A percentile compares a stretch with the other conserved stretches of the same genome.
Conservation (phyloP, 2,329 filamentous ascomycete genomes). For the Diaporthe destruens region DNA sequence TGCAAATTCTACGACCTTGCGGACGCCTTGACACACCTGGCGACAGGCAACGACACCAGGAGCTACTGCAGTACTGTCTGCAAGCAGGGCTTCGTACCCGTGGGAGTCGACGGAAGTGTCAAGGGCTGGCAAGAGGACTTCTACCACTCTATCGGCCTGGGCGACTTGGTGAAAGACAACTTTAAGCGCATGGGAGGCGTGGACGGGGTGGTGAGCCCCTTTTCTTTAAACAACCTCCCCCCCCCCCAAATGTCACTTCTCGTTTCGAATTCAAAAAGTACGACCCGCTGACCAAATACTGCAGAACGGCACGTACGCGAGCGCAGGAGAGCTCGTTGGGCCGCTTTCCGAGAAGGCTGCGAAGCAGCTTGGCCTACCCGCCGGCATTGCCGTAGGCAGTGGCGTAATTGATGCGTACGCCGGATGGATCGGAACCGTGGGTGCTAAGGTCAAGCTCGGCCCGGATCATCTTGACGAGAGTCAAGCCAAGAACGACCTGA, state of each 20-base stretch:
- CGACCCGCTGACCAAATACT: conserved; percentile 43
- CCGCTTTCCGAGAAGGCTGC: conserved; percentile 86
- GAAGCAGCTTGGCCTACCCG: conserved; percentile 83
- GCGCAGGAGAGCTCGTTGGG: conserved; percentile 91
- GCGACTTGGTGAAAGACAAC: conserved; percentile 84
- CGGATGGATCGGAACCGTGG: conserved; percentile 99
- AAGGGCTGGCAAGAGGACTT: conserved; percentile 99
- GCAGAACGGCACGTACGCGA: conserved; percentile 91
- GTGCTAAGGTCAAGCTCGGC: conserved; percentile 87
- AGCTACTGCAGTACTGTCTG: conserved; percentile 97
- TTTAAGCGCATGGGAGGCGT: conserved; percentile 96
- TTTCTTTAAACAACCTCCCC: conserved; percentile 51
- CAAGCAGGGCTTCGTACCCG: conserved; percentile 96
- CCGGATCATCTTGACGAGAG: conserved; percentile 75
- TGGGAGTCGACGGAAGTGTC: conserved; percentile 96
- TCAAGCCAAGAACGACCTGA: conserved; percentile 83
- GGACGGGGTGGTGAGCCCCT: conserved; percentile 86
- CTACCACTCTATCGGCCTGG: conserved; percentile 85
- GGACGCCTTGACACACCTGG: conserved; percentile 93
- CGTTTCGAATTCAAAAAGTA: conserved; percentile 1
- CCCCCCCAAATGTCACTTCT: conserved; percentile 23
- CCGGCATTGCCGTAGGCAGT: conserved; percentile 92
- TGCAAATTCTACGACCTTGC: conserved; percentile 98
- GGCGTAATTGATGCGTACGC: conserved; percentile 99
- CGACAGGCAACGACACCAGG: conserved; percentile 89